Conservation (phyloP, 1,139 yeast genomes). For the Suhomyces bribrorum region DNA sequence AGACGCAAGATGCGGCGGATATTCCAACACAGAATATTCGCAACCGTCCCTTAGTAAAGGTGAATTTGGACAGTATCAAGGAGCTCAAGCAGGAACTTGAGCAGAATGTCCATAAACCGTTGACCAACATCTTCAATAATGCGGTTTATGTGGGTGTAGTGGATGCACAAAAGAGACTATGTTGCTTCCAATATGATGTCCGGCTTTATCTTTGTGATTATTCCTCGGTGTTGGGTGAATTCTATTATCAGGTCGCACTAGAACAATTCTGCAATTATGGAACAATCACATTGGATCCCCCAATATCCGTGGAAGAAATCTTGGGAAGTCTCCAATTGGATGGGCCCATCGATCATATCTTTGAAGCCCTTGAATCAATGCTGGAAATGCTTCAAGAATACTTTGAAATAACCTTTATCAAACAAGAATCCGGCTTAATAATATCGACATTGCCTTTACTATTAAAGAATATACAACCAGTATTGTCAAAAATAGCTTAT, state of each 20-base stretch:
- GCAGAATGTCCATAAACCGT: slow-evolving; percentile 43
- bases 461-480: slow-evolving; percentile 62
- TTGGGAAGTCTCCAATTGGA: slow-evolving; percentile 28
- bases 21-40: background rate
- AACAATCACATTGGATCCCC: slow-evolving; percentile 45
- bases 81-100: slow-evolving; percentile 56
- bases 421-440: slow-evolving; percentile 28
- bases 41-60: slow-evolving; percentile 24
- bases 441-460: slow-evolving; percentile 66
- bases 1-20: background rate
- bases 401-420: slow-evolving; percentile 53
- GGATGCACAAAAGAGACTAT: slow-evolving; percentile 66
- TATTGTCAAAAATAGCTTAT: slow-evolving; percentile 61
- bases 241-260: slow-evolving; percentile 79
- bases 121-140: slow-evolving; percentile 70
- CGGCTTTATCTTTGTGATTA: slow-evolving; percentile 79
- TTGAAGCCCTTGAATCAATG: slow-evolving; percentile 45
- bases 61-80: slow-evolving; percentile 60
- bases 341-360: slow-evolving; percentile 22
- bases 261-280: slow-evolving; percentile 87
- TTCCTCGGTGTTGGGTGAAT: slow-evolving; percentile 63
- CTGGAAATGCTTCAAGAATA: slow-evolving; percentile 80
- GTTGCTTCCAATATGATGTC: slow-evolving; percentile 82
- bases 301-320: slow-evolving; percentile 33
- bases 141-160: slow-evolving; percentile 82